phyloP scores from a whole-genome alignment of 129 eudicot genomes.

The Flaveria robusta region DNA sequence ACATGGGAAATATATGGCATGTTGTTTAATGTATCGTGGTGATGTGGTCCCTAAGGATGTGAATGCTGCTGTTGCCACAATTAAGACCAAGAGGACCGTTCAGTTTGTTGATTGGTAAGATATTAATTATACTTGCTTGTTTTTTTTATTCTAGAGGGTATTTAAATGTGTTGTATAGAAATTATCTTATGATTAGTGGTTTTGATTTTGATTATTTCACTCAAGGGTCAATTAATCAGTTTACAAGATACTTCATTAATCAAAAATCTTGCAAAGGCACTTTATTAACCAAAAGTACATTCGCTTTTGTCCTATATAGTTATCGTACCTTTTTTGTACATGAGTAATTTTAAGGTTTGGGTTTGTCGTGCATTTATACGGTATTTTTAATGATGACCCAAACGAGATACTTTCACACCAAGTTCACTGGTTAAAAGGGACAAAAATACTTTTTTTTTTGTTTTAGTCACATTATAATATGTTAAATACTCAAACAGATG shows the following conservation, averaged over 20 bases:
- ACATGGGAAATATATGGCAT: constrained; percentile 96
- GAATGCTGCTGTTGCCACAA: constrained; percentile 93
- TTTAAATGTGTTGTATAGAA: not conserved
- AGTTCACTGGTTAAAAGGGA: no score
- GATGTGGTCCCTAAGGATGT: constrained; percentile 98
- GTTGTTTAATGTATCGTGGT: constrained; percentile 95
- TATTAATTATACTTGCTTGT: not conserved
- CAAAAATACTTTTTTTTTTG: no score
- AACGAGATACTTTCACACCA: no score
- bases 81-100: constrained; percentile 88
- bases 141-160: not conserved
- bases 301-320: no score
- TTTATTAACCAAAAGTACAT: no score
- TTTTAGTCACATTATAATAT: no score
- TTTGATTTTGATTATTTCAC: not conserved
- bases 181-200: not conserved
- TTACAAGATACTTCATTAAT: not conserved
- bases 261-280: not conserved
- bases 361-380: not conserved
- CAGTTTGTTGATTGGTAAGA: constrained; percentile 98
- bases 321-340: not conserved
- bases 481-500: not conserved
- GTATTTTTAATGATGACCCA: no score
- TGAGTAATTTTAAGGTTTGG: not conserved
- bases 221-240: not conserved